Conservation (phyloP, 768 basidiomycete genomes). For the Suillus plorans region DNA sequence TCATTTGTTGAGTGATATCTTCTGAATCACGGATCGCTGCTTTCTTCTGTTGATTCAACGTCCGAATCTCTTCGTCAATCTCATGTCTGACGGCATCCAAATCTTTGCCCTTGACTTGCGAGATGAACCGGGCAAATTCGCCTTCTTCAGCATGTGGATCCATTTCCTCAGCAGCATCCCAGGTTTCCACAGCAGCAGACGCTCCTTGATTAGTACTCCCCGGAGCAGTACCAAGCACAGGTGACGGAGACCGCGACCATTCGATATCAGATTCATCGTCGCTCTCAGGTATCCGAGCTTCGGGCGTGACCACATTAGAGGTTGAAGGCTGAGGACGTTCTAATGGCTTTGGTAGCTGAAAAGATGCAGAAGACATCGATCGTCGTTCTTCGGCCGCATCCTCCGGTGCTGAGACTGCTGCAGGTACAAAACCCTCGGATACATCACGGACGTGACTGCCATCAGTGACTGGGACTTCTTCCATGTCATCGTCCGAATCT, state of each 20-base stretch:
- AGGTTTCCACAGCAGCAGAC: slow-evolving; percentile 42
- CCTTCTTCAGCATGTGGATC: slow-evolving; percentile 76
- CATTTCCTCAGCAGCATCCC: slow-evolving; percentile 88
- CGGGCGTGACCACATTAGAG: slow-evolving; percentile 6
- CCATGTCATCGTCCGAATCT: slow-evolving; percentile 39
- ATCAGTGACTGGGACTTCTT: slow-evolving; percentile 27
- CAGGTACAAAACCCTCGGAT: background rate
- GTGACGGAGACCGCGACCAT: slow-evolving; percentile 43
- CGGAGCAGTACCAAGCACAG: slow-evolving; percentile 12
- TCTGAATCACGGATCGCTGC: slow-evolving; percentile 92
- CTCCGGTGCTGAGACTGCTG: slow-evolving; percentile 13
- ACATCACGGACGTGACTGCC: background rate
- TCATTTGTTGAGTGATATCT: slow-evolving; percentile 94
- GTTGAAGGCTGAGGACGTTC: slow-evolving; percentile 11
- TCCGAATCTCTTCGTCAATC: slow-evolving; percentile 88
- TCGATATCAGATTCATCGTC: slow-evolving; percentile 28
- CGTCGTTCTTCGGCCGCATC: slow-evolving; percentile 8
- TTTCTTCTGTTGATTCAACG: slow-evolving; percentile 80
- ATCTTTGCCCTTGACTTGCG: slow-evolving; percentile 86
- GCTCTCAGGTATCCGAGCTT: slow-evolving; percentile 11
- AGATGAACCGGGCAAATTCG: slow-evolving; percentile 90
- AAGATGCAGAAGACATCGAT: slow-evolving; percentile 1
- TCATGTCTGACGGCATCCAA: slow-evolving; percentile 80
- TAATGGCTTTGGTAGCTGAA: slow-evolving; percentile 8
- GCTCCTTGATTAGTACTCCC: slow-evolving; percentile 3